Conservation (phyloP, 352 stramenopile species). For the Globisporangium mamillatum region DNA sequence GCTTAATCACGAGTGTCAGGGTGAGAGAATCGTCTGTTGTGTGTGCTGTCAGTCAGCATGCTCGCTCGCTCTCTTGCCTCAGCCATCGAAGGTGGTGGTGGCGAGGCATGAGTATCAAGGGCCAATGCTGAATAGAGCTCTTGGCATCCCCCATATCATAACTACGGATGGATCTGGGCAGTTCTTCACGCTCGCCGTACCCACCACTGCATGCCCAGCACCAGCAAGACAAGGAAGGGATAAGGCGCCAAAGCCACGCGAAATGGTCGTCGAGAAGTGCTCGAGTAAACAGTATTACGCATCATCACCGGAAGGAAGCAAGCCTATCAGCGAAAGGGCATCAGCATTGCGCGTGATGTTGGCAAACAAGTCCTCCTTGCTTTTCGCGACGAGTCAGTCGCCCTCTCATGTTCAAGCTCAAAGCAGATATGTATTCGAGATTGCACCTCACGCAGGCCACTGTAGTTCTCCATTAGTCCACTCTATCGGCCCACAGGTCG, state of each 20-base stretch:
- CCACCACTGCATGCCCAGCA: background rate
- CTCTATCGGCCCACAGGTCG: background rate
- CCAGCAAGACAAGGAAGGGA: background rate
- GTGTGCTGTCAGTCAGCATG: background rate
- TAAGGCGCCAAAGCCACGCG: background rate
- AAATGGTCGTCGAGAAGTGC: background rate
- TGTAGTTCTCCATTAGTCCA: background rate
- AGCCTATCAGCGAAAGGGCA: background rate
- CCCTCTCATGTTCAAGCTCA: background rate
- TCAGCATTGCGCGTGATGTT: background rate
- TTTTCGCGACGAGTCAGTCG: background rate
- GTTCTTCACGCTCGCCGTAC: background rate
- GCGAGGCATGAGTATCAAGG: background rate
- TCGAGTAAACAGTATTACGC: background rate
- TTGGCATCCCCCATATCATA: background rate
- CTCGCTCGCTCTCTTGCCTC: too few relatives aligned
- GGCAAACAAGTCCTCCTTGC: background rate
- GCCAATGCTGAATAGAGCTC: background rate
- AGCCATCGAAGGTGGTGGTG: background rate
- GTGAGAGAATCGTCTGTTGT: background rate
- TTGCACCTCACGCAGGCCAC: background rate
- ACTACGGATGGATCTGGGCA: background rate
- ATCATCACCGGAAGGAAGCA: background rate
- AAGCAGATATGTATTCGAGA: background rate
- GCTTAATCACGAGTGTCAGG: background rate